Evolutionary conservation across 805 yeast species (phyloP).

Genomic region (Blastobotrys americana): DNA sequence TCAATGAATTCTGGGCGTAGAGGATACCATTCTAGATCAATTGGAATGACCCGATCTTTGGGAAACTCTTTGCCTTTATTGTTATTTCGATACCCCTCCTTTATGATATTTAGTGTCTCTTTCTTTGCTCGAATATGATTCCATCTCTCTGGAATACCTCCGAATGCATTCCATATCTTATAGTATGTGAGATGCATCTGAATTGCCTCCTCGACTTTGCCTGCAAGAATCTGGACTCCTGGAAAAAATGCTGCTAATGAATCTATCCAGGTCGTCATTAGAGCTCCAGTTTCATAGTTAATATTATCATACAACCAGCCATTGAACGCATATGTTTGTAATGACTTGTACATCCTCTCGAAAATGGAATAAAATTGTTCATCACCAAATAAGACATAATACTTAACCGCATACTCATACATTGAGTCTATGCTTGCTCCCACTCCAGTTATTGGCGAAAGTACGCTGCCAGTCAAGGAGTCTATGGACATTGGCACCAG

Average conservation of each 20-base stretch:
- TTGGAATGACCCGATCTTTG: conserved; percentile 8
- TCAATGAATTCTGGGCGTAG: conserved; percentile 88
- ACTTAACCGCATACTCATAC: conserved; percentile 80
- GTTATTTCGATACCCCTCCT: too few species aligned
- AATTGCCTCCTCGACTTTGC: conserved; percentile 62
- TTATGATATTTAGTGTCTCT: conserved; percentile 5
- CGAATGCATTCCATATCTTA: conserved; percentile 75
- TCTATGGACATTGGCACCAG: conserved; percentile 74
- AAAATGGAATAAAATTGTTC: conserved; percentile 46
- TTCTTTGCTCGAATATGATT: conserved; percentile 14
- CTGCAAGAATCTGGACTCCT: conserved; percentile 72
- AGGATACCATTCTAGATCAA: conserved; percentile 83
- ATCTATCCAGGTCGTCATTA: conserved; percentile 67
- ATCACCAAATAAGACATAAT: conserved; percentile 65
- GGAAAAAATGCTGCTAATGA: conserved; percentile 84
- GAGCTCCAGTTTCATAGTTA: conserved; percentile 44
- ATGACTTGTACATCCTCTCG: conserved; percentile 45
- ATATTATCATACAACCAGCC: conserved; percentile 54
- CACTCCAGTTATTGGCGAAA: conserved; percentile 59
- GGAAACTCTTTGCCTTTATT: conserved; percentile 1
- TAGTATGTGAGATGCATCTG: conserved; percentile 52
- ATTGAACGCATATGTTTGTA: conserved; percentile 42
- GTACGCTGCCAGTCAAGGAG: conserved; percentile 49
- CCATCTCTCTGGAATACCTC: conserved; percentile 89
- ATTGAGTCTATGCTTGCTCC: conserved; percentile 92